A percentile compares a stretch with the other conserved stretches of the same genome.
phyloP scores from a whole-genome alignment of 2,329 filamentous ascomycete genomes.

The Aspergillus luchuensis region DNA sequence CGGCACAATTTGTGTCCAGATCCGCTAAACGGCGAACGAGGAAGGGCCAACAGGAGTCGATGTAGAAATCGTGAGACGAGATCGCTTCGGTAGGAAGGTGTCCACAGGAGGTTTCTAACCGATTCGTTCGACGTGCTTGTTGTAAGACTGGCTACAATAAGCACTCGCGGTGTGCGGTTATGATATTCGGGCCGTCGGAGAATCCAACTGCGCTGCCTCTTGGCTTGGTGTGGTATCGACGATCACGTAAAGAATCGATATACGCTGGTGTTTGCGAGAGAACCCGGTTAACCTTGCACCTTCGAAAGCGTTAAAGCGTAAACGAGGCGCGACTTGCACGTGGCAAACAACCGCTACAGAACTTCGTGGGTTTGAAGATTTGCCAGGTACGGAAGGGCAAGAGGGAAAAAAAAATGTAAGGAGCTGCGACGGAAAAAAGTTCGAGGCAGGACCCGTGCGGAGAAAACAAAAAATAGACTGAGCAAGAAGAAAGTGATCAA shows the following conservation, averaged over 20 bases:
- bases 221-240: constrained; percentile 10
- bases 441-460: constrained; percentile 25
- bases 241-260: constrained; percentile 14
- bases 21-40: constrained; percentile 18
- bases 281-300: constrained; percentile 21
- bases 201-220: constrained; percentile 14
- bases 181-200: constrained; percentile 18
- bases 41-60: constrained; percentile 16
- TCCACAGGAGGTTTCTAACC: neutral
- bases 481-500: constrained; percentile 18
- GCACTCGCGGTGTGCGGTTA: constrained; percentile 16
- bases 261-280: constrained; percentile 10
- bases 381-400: constrained; percentile 12
- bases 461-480: constrained; percentile 16
- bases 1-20: constrained; percentile 9
- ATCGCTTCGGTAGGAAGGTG: constrained; percentile 4
- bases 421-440: constrained; percentile 22
- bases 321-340: constrained; percentile 32
- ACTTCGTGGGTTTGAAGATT: constrained; percentile 13
- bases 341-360: constrained; percentile 21
- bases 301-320: constrained; percentile 21
- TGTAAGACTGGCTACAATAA: constrained; percentile 7
- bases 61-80: constrained; percentile 1
- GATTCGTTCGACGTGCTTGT: constrained; percentile 1
- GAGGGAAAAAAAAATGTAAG: constrained; percentile 15